Evolutionary conservation across 176 grass and related monocot species (phyloP).

Genomic region (Carex cristatella): DNA sequence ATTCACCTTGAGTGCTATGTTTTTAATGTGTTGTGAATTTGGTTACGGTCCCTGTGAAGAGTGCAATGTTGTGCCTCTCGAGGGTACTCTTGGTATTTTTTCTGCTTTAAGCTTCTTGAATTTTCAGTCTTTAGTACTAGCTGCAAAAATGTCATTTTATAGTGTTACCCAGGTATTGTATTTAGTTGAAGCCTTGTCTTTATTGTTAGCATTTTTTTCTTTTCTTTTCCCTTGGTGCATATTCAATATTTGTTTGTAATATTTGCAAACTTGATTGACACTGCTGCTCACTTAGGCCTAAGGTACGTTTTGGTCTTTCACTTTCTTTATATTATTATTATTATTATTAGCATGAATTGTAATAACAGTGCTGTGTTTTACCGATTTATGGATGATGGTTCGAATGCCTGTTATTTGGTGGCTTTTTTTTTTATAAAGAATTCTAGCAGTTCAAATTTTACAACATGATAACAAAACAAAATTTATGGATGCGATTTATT

Average conservation of each 20-base stretch:
- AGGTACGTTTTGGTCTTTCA: neutral
- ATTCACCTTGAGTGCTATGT: neutral
- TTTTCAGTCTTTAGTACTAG: neutral
- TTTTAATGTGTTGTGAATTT: constrained; percentile 27
- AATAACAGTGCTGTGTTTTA: neutral
- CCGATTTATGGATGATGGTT: neutral
- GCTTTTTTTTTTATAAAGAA: neutral
- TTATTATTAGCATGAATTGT: neutral
- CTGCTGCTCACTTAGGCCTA: neutral
- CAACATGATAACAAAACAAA: neutral
- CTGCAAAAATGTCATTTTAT: neutral
- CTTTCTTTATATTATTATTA: neutral
- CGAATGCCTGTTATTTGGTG: neutral
- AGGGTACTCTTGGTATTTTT: neutral
- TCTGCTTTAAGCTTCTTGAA: neutral
- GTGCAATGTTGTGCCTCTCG: neutral
- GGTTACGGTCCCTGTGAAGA: constrained; percentile 26
- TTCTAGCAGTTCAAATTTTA: neutral
- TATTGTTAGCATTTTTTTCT: neutral
- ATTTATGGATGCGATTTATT: neutral
- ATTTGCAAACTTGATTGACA: neutral
- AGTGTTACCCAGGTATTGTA: neutral
- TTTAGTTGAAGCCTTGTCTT: neutral
- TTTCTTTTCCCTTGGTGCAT: neutral
- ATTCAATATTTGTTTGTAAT: neutral